Base-by-base conservation (phyloP, 306 rosid genomes). In the Gillenia trifoliata region DNA sequence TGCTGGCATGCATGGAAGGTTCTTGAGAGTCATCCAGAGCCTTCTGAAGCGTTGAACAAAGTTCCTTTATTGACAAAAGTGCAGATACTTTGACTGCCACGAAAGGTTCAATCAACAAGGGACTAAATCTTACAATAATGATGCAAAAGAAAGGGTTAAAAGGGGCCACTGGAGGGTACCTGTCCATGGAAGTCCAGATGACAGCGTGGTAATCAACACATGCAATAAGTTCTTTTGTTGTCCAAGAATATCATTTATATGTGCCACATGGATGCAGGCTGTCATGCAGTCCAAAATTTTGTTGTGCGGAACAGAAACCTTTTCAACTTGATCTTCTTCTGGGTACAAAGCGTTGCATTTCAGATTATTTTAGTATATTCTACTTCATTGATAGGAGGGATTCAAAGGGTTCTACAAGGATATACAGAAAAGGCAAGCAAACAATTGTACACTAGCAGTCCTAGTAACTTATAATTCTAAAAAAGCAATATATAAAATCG, bases 271-370 rank as follows among this genome's bases (percentile, higher is more conserved):
- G 80, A 93, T 88, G 85, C 96, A 85, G 78, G 97, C 85, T 75
- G 89, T 91, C 78, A 93, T 70, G 81, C 98, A 93, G 66, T 83
- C 92, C 77, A 91, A 86, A 71, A 88, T 76, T 90, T 91, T 93
- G 79, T 75, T 89, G 38, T 81, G 86, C 30, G 97, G 92, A 83
- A 93, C 79, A 62, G 86, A 79, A 71, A 38, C 19, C 79, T 82
- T 88, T 75, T 89, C 92, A 66, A 17, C 78, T 74, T 74, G 74
- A 52, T 78, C 89, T 50, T 63, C 50, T 74, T 86, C 98, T 91
- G 90, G 85, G 19, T 23, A 57, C 31, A 11, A 54, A 54, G 31
- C 16, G 8, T 57, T 57, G 26, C 15, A 19, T 57, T 25, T 57
- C 26, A 25, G 63, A 57, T 57, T 25, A 57, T 22, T 11, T 57